Base-by-base conservation (phyloP, 202 grass and related monocot species). In the Carex arenaria region DNA sequence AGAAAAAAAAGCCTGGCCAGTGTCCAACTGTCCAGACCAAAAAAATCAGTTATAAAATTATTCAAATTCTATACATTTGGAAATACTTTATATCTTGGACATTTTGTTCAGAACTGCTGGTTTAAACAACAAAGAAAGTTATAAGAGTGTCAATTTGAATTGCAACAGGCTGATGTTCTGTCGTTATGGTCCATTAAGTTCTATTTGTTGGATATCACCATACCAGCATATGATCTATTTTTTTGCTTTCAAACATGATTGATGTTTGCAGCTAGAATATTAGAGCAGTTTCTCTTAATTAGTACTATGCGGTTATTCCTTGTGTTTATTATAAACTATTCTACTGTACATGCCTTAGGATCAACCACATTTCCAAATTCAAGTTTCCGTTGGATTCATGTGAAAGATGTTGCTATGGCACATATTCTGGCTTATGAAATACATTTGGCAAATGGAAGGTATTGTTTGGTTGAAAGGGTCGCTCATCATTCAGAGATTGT, bases 381-480 rank as follows among this genome's bases (percentile, higher is more conserved):
- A 65, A 15, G 0, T 61, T 5, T 60, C 2, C 28, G 87, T 8
- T 72, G 64, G n/a, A 47, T 88, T 57, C 40, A 82, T 75, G 82
- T 88, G 22, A 54, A 82, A 85, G 87, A 88, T 60, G 82, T 88
- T 52, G 77, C 77, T 18, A 85, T 75, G 55, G 87, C 82, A n/a
- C 87, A 88, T 74, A 82, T 88, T 67, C 28, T 85, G 40, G 87
- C 82, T 30, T 85, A 81, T 65, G 82, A 88, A 17, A 49, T 85
- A n/a, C 87, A 82, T 61, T 88, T 57, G 0, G 87, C 87, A 84
- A 81, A 15, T 23, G 87, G 87, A 65, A 72, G 87, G 71, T 82
- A 81, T 67, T 88, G 87, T 84, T 72, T 88, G 36, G 82, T 67
- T 59, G 87, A 85, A 61, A 88, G 87, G 59, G 76, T 82, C 18